Percentiles rank a stretch among this genome's conserved stretches.
Conservation (phyloP, 768 basidiomycete species). For the Postia placenta region DNA sequence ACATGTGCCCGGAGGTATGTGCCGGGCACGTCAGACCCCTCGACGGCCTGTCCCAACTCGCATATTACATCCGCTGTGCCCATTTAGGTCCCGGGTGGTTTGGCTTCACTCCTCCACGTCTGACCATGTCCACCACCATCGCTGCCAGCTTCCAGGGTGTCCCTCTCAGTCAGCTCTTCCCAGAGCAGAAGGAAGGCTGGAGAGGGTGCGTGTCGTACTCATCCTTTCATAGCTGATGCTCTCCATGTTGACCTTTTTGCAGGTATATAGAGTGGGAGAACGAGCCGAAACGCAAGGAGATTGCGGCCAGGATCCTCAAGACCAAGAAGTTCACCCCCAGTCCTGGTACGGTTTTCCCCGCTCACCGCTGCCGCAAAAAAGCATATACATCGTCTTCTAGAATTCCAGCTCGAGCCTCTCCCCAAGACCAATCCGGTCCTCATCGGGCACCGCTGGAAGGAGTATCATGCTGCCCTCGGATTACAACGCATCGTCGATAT, state of each 20-base stretch:
- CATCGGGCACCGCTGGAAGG: conserved; percentile 45
- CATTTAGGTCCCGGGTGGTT: no score
- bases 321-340: conserved; percentile 33
- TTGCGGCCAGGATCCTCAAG: conserved; percentile 34
- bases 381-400: conserved; percentile 17
- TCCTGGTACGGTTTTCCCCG: conserved; percentile 29
- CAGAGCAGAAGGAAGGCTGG: conserved; percentile 15
- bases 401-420: conserved; percentile 43
- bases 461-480: conserved; percentile 46
- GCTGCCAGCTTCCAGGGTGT: conserved; percentile 3
- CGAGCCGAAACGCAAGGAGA: conserved; percentile 35
- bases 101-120: not conserved
- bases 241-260: not conserved
- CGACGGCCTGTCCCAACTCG: no score
- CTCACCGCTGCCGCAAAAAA: not conserved
- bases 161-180: conserved; percentile 14
- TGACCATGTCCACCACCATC: not conserved
- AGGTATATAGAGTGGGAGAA: conserved; percentile 48
- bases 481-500: conserved; percentile 38
- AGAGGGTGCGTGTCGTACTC: conserved; percentile 7
- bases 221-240: not conserved
- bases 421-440: conserved; percentile 46
- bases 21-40: no score
- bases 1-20: no score
- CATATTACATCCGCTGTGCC: no score